Evolutionary conservation across 495 filamentous ascomycete species (phyloP), one percentile per base, ranked within the genome.

Genomic region (Daldinia grandis): DNA sequence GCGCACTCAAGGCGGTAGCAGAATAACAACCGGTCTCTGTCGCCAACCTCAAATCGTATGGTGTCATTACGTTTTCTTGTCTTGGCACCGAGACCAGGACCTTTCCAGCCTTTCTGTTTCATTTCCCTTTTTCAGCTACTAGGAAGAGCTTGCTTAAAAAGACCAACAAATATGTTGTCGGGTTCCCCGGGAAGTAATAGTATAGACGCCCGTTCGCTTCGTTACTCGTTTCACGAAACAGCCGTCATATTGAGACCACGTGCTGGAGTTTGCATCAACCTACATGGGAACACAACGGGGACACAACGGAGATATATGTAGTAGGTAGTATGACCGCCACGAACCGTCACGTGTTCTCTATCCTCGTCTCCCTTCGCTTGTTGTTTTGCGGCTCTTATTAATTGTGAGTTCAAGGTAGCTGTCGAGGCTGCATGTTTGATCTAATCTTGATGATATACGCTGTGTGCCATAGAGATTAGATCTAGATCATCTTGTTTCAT

Each of bases 41-140:
- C 50, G 56, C 70, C 65, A 73, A 73, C 65, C 65, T 65, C 65
- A 66, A 68, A 68, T 68, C 61, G 70, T 68, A 73, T 68, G 65
- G 70, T 73, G 65, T 65, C 65, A 68, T 68, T 53, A 35, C 63
- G 31, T 55, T 53, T 42, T 35, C 14, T 19, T 30, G 38, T 28
- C 70, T 73, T 73, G 70, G 70, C 65, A 73, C 28, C 44, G 44
- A 61, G 60, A 42, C 57, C 50, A 59, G 40, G 15, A 38, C 61
- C 57, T 59, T 50, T 28, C 55, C 49, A 61, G 50, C 69, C 64
- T 10, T 65, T 55, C 44, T 64, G 55, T 65, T 66, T 69, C 56
- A 65, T 62, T 69, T 58, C 49, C 61, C 57, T 68, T 73, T 68
- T 73, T 68, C 70, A 73, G 70, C 70, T 66, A 14, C 40, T 17